Conservation (phyloP, 495 filamentous ascomycete genomes). For the Neurospora sp. region DNA sequence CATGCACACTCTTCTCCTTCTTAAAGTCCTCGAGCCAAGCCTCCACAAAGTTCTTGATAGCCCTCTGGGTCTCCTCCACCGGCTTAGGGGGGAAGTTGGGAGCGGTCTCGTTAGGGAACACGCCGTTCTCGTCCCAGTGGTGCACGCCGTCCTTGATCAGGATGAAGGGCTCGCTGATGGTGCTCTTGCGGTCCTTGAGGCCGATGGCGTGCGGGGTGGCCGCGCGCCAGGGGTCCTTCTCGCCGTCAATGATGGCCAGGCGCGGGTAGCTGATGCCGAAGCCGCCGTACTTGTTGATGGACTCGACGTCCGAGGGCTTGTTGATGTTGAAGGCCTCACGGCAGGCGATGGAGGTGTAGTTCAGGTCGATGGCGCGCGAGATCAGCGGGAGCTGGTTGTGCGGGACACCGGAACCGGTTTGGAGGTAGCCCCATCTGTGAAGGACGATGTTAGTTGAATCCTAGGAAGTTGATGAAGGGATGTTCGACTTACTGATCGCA, state of each 20-base stretch:
- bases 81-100: slow-evolving; percentile 40
- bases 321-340: slow-evolving; percentile 52
- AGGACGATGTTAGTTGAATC: slow-evolving; percentile 7
- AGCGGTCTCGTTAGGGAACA: slow-evolving; percentile 49
- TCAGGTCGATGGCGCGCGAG: slow-evolving; percentile 49
- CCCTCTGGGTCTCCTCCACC: slow-evolving; percentile 43
- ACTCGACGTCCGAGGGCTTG: slow-evolving; percentile 38
- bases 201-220: slow-evolving; percentile 51
- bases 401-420: slow-evolving; percentile 55
- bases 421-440: slow-evolving; percentile 58
- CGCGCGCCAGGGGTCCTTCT: slow-evolving; percentile 60
- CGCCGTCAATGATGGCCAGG: slow-evolving; percentile 57
- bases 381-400: slow-evolving; percentile 47
- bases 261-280: slow-evolving; percentile 52
- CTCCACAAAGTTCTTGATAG: slow-evolving; percentile 49
- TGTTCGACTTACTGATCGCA: slow-evolving; percentile 31
- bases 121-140: slow-evolving; percentile 64
- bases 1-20: not conserved
- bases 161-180: slow-evolving; percentile 48
- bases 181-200: slow-evolving; percentile 37
- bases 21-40: slow-evolving; percentile 55
- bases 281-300: slow-evolving; percentile 62
- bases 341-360: slow-evolving; percentile 46
- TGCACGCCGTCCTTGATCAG: slow-evolving; percentile 54
- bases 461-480: not conserved